phyloP scores from a whole-genome alignment of 805 yeast species.

The Candida nitratophila region DNA sequence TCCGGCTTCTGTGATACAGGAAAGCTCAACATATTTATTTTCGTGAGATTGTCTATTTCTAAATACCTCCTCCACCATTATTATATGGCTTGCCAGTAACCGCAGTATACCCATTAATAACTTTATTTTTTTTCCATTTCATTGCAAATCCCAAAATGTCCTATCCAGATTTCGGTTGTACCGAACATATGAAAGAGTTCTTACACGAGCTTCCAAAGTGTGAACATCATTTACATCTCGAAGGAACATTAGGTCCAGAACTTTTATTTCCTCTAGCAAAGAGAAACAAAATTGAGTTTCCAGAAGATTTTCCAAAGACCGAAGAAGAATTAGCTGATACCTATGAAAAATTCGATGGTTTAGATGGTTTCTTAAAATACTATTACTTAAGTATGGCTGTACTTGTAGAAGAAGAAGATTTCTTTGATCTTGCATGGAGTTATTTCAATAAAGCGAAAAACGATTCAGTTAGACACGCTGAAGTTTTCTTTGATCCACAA shows the following conservation, averaged over 20 bases:
- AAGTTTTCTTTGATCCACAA: slow-evolving; percentile 80
- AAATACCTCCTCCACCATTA: too few species aligned
- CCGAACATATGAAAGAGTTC: slow-evolving; percentile 38
- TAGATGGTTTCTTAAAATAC: slow-evolving; percentile 72
- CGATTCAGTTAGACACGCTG: slow-evolving; percentile 67
- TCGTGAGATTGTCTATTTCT: too few species aligned
- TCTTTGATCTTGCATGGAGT: slow-evolving; percentile 67
- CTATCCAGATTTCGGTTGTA: slow-evolving; percentile 20
- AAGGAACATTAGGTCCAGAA: slow-evolving; percentile 74
- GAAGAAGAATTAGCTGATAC: slow-evolving; percentile 51
- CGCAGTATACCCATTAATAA: too few species aligned
- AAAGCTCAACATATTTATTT: too few species aligned
- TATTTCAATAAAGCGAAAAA: slow-evolving; percentile 52
- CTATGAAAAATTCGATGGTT: slow-evolving; percentile 54
- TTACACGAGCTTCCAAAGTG: slow-evolving; percentile 72
- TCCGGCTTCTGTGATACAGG: too few species aligned
- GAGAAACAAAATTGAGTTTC: slow-evolving; percentile 55
- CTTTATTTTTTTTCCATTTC: too few species aligned
- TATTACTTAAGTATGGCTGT: slow-evolving; percentile 80
- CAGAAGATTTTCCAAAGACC: slow-evolving; percentile 54
- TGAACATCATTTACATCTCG: slow-evolving; percentile 81
- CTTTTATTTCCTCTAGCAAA: slow-evolving; percentile 61
- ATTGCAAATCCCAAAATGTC: background rate
- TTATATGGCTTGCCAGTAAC: too few species aligned
- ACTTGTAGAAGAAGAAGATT: slow-evolving; percentile 62